Percentiles rank a stretch among this genome's conserved stretches.
These are phyloP conservation scores for Fraxinus albicans DNA, from an alignment of 305 asterid species.

Conservation along the genomic window DNA sequence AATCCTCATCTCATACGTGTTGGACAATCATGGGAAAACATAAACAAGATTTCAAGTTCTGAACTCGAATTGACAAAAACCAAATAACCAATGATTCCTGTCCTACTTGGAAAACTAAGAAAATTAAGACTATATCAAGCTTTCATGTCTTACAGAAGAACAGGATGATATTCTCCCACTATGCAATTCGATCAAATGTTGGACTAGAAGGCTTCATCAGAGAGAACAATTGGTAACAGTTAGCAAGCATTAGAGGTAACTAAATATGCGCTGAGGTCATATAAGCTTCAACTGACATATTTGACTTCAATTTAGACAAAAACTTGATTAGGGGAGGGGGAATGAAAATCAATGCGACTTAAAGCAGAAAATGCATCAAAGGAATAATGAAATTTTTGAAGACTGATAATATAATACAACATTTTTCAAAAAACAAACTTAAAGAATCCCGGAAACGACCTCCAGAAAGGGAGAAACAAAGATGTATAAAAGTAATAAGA, in stretches of 20 bases:
- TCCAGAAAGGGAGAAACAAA: constrained; percentile 12
- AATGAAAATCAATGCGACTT: constrained; percentile 1
- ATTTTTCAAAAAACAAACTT: background rate
- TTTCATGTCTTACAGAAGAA: background rate
- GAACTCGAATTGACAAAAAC: background rate
- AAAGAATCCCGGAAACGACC: background rate
- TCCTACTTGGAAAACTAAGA: background rate
- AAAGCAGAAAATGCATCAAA: background rate
- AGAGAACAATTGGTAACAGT: background rate
- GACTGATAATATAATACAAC: background rate
- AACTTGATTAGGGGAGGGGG: background rate
- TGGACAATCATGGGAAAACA: background rate
- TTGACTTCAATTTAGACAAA: background rate
- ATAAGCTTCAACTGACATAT: constrained; percentile 1
- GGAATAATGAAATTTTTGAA: background rate
- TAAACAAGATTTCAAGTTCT: background rate
- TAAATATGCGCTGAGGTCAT: background rate
- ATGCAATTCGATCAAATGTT: background rate
- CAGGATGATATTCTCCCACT: background rate
- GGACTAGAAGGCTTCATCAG: constrained; percentile 6
- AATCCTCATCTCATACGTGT: background rate
- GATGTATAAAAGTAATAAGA: constrained; percentile 14
- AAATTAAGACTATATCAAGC: background rate
- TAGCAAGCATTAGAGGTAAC: background rate
- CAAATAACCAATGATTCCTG: background rate